Evolutionary conservation across 768 basidiomycete species (phyloP).

Genomic region (Lyophyllum atratum): DNA sequence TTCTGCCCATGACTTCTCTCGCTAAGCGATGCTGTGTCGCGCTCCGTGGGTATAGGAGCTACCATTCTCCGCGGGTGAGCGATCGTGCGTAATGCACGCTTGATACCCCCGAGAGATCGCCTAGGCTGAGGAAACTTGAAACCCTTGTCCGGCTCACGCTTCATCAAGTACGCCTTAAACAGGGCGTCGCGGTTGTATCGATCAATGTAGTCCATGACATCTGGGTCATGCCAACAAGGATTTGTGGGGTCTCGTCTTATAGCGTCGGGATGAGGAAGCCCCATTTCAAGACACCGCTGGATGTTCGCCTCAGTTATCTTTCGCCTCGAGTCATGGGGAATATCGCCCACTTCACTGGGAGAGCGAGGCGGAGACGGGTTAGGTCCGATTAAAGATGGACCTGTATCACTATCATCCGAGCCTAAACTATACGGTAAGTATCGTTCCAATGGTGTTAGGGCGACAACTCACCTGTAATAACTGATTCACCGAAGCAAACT

Average conservation of each 20-base stretch:
- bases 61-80: neutral
- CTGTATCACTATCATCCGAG: neutral
- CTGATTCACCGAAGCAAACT: neutral
- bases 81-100: neutral
- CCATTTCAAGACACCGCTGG: conserved; percentile 4
- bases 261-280: conserved; percentile 13
- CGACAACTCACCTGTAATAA: neutral
- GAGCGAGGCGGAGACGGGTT: neutral
- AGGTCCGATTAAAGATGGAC: neutral
- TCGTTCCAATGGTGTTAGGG: neutral
- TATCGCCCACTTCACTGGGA: conserved; percentile 23
- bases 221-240: conserved; percentile 9
- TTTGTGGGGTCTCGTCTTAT: conserved; percentile 1
- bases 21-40: neutral
- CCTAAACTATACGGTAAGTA: neutral
- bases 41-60: neutral
- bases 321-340: conserved; percentile 16
- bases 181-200: neutral
- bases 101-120: neutral
- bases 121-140: neutral
- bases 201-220: conserved; percentile 8
- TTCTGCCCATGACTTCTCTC: neutral
- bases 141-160: neutral
- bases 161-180: neutral
- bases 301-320: conserved; percentile 9